phyloP scores from a whole-genome alignment of 2,329 filamentous ascomycete genomes.

The Xylaria digitata region DNA sequence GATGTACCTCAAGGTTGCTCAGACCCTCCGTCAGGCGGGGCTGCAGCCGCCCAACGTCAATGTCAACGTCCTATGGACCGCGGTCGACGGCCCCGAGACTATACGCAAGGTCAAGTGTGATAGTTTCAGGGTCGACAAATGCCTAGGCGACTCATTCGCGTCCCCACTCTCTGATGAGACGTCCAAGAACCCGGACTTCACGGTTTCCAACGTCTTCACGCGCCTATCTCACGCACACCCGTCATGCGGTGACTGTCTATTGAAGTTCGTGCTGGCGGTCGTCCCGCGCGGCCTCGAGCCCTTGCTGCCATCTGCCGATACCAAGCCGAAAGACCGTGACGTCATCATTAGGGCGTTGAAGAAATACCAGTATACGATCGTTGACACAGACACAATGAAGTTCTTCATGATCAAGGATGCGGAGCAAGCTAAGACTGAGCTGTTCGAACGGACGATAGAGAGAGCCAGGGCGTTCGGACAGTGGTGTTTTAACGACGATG shows the following conservation, averaged over 20 bases:
- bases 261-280: constrained; percentile 54
- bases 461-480: constrained; percentile 52
- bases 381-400: constrained; percentile 54
- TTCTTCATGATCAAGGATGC: constrained; percentile 59
- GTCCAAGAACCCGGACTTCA: constrained; percentile 53
- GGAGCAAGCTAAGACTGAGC: constrained; percentile 50
- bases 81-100: constrained; percentile 55
- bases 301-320: constrained; percentile 50
- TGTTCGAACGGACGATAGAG: constrained; percentile 52
- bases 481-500: constrained; percentile 58
- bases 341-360: constrained; percentile 47
- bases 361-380: constrained; percentile 56
- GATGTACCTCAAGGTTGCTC: constrained; percentile 54
- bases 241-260: constrained; percentile 56
- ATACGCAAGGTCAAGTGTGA: constrained; percentile 55
- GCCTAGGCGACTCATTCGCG: constrained; percentile 56
- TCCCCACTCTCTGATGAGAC: constrained; percentile 51
- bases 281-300: constrained; percentile 51
- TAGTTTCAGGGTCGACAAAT: constrained; percentile 56
- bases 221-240: constrained; percentile 53
- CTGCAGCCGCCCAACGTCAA: constrained; percentile 55
- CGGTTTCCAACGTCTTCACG: constrained; percentile 54
- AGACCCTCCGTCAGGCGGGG: constrained; percentile 53
- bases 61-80: constrained; percentile 56
- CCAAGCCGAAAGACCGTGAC: constrained; percentile 46